A percentile compares a stretch with the other conserved stretches of the same genome.
phyloP scores from a whole-genome alignment of 2,329 filamentous ascomycete species.

The Phialocephala subalpina region DNA sequence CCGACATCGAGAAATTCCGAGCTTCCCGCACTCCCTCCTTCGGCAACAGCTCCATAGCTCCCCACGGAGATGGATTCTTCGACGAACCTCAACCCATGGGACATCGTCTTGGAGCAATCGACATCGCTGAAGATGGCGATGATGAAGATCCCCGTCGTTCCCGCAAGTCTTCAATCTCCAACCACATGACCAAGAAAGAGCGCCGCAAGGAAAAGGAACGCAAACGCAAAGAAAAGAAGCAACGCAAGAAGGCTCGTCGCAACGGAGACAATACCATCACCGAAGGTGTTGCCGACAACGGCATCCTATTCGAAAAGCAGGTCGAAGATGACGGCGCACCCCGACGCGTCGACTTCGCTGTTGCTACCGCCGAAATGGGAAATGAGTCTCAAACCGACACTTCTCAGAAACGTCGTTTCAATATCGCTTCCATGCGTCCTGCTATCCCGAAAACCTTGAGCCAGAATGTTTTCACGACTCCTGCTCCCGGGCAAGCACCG shows the following conservation, averaged over 20 bases:
- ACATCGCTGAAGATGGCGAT: slow-evolving; percentile 62
- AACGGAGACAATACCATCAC: slow-evolving; percentile 35
- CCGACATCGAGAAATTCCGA: slow-evolving; percentile 41
- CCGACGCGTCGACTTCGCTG: slow-evolving; percentile 66
- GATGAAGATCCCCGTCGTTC: slow-evolving; percentile 48
- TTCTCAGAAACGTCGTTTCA: slow-evolving; percentile 56
- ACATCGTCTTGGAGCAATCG: slow-evolving; percentile 46
- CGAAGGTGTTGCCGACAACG: slow-evolving; percentile 31
- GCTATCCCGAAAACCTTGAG: slow-evolving; percentile 71
- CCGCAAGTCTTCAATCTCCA: slow-evolving; percentile 39
- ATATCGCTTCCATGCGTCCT: slow-evolving; percentile 65
- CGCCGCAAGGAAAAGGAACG: slow-evolving; percentile 49
- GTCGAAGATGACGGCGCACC: slow-evolving; percentile 48
- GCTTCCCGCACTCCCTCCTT: slow-evolving; percentile 53
- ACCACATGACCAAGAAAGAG: slow-evolving; percentile 42
- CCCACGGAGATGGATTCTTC: slow-evolving; percentile 34
- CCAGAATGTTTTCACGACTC: slow-evolving; percentile 72
- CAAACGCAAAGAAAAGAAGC: slow-evolving; percentile 34
- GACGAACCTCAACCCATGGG: slow-evolving; percentile 29
- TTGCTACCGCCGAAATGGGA: slow-evolving; percentile 46
- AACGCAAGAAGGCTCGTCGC: slow-evolving; percentile 34
- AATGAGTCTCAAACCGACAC: slow-evolving; percentile 32
- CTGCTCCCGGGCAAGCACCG: slow-evolving; percentile 41
- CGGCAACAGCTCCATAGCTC: slow-evolving; percentile 40
- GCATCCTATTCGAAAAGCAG: slow-evolving; percentile 32